Base-by-base conservation (phyloP, 2,329 filamentous ascomycete species). In the Pseudogymnoascus sp. region DNA sequence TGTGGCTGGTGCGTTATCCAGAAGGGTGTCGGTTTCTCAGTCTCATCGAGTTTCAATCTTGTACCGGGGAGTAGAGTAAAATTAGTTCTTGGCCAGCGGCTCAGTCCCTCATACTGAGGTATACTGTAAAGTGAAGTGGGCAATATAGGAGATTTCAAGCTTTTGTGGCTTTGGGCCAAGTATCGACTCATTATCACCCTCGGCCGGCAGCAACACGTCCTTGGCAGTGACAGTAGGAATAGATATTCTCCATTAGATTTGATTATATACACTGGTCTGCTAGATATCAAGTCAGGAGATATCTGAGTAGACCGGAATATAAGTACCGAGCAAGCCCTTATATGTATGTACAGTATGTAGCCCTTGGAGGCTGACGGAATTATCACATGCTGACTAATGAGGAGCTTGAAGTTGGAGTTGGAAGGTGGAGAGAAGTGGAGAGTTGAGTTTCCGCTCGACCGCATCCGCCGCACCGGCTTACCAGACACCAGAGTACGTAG, bases 381-480 rank as follows among this genome's bases (percentile, higher is more conserved):
- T 9, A 50, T 50, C 41, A 31, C 13, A n/a, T n/a, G 41, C 41
- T 50, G 41, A 50, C 41, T 50, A 50, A 50, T 31, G 11, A 29
- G 24, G 11, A 13, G 5, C 10, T 24, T 5, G 36, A 26, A 29
- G 41, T n/a, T 50, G 24, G 41, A 15, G 41, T 24, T 29, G 41
- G 41, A 50, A 24, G n/a, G 21, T 15, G 24, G 41, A 29, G 41
- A 50, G 41, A 26, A 11, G 41, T 29, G 41, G 24, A 26, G 41
- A 50, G 24, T 3, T 50, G 7, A 29, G 24, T 50, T 50, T 50
- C 41, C 41, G 41, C 24, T 50, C 41, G 41, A 50, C 41, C 41
- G 41, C 24, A 50, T 50, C 41, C 41, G 41, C 41, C 41, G 24
- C 24, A 50, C 41, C 41, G 41, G 41, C 41, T 50, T 50, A 50